phyloP scores from a whole-genome alignment of 352 stramenopile genomes.

The Nothophytophthora sp. region DNA sequence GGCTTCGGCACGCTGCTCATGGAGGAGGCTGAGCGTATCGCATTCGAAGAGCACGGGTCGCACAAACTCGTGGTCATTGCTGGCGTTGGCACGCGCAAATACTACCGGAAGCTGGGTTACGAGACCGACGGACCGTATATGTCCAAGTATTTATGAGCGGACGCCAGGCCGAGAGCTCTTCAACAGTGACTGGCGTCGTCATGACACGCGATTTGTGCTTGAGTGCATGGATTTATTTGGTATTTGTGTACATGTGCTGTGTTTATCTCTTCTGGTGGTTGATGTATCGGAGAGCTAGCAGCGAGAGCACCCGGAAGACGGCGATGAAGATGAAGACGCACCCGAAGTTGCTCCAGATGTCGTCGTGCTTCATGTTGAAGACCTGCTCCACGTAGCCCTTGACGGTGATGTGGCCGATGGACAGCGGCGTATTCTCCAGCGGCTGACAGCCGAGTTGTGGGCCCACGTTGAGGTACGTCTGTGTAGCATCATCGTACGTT shows the following conservation, averaged over 20 bases:
- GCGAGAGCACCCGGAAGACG: conserved; percentile 32
- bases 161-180: too few species aligned
- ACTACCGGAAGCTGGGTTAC: conserved; percentile 98
- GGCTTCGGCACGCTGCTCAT: conserved; percentile 97
- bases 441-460: conserved; percentile 36
- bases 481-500: conserved; percentile 18
- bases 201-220: conserved; percentile 8
- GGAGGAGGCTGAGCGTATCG: conserved; percentile 97
- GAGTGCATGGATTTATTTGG: too few species aligned
- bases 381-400: conserved; percentile 32
- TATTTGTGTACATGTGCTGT: too few species aligned
- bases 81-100: conserved; percentile 95
- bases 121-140: conserved; percentile 97
- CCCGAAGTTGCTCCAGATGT: conserved; percentile 30
- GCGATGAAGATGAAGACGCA: conserved; percentile 32
- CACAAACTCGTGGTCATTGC: conserved; percentile 97
- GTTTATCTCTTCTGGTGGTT: conserved; percentile 45
- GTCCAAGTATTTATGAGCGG: conserved; percentile 90
- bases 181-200: conserved; percentile 6
- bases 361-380: conserved; percentile 40
- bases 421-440: conserved; percentile 28
- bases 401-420: conserved; percentile 22
- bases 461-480: conserved; percentile 20
- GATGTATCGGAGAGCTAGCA: conserved; percentile 42
- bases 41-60: conserved; percentile 93